Conservation (phyloP, 106 monocot genomes). For the Acorus gramineus region DNA sequence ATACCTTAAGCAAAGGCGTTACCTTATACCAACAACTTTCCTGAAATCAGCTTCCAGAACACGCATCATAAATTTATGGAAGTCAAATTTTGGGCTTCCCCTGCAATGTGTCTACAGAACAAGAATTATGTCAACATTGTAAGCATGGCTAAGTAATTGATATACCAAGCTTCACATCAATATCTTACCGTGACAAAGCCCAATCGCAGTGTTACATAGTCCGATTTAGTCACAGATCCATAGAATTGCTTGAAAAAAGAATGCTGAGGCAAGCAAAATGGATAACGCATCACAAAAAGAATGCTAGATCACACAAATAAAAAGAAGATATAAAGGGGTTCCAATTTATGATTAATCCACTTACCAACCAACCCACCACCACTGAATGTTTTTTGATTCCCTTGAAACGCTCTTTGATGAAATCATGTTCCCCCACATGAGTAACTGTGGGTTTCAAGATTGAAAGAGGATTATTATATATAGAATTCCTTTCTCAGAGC, state of each 20-base stretch:
- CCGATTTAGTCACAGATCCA: slow-evolving; percentile 59
- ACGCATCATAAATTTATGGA: slow-evolving; percentile 57
- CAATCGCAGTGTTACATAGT: slow-evolving; percentile 51
- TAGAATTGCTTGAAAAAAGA: slow-evolving; percentile 63
- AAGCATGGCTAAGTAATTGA: background rate
- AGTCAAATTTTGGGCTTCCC: slow-evolving; percentile 48
- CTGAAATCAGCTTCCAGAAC: slow-evolving; percentile 61
- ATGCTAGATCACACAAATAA: no score
- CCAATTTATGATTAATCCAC: background rate
- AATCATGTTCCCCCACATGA: slow-evolving; percentile 47
- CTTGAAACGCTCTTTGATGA: slow-evolving; percentile 49
- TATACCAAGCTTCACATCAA: background rate
- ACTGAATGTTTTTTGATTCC: slow-evolving; percentile 38
- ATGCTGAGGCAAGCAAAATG: slow-evolving; percentile 28
- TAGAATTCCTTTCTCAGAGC: slow-evolving; percentile 10
- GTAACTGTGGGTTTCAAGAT: slow-evolving; percentile 2
- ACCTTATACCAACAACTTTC: slow-evolving; percentile 69
- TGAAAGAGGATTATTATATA: no score
- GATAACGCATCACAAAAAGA: background rate
- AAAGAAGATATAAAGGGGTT: no score
- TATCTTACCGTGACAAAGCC: slow-evolving; percentile 59
- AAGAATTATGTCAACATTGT: background rate
- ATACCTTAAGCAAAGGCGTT: background rate
- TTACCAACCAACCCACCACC: slow-evolving; percentile 48
- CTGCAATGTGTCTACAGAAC: slow-evolving; percentile 37